Evolutionary conservation across 1,284 basidiomycete species (phyloP), one percentile per base, ranked within the genome.

Genomic region (Ustilago xerochloae): DNA sequence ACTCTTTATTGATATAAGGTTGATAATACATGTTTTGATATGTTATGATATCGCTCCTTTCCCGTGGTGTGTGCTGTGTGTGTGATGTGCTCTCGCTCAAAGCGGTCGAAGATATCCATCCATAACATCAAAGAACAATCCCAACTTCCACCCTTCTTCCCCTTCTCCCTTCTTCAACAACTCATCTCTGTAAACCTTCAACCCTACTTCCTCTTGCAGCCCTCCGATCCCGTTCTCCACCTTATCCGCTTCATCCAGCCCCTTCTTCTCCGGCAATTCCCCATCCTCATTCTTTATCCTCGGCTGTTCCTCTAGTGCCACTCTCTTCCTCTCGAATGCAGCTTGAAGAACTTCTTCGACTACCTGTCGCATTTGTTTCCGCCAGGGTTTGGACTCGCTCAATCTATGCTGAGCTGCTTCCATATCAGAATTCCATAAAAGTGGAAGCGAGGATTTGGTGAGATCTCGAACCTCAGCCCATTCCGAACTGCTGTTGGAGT

Each of bases 241-340:
- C 30, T 36, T 9, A 57, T 73, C 70, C 51, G 53, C 61, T 26
- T 41, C 47, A 52, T 72, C 59, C 36, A 64, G 33, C 22, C 33
- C 33, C 9, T 35, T n/a, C 8, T 28, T 15, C 13, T n/a, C 28
- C 2, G 55, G 55, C 26, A 43, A 29, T 35, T 57, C 61, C 10
- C 53, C 64, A 35, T 68, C 65, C 33, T 68, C 71, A 22, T 33
- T 51, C 48, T 74, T 74, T 28, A 74, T 46, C 45, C 58, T 38
- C 15, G 58, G 56, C 24, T 39, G 20, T 22, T 62, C 35, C 22
- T 50, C 33, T 55, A 62, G 8, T 30, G 58, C 54, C 16, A 29
- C n/a, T 36, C 30, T 30, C 52, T 74, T 68, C 29, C 55, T 38
- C 26, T 67, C 55, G n/a, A 73, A 73, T 9, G 64, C 70, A 0